Base-by-base conservation (phyloP, 1,139 yeast genomes). In the Pichia norvegensis region DNA sequence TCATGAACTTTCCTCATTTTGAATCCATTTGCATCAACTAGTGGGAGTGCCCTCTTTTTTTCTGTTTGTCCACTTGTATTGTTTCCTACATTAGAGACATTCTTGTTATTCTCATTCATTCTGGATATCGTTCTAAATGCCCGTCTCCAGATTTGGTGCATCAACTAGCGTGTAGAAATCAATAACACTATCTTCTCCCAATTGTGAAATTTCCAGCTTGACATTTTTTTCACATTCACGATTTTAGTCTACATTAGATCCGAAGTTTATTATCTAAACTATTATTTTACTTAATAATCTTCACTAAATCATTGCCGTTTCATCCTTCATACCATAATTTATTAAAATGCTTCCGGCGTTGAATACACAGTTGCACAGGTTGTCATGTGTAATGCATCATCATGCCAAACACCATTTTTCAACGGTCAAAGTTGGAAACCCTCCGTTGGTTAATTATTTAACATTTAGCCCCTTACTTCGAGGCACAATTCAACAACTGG, bases 401-500 rank as follows among this genome's bases (percentile, higher is more conserved):
- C 45, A 43, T 23, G 43, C 48, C 1, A 52, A 44, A 40, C 52
- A 48, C 16, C 43, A 47, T 4, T 52, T 58, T 29, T 56, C 64
- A 2, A 50, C 59, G 1, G 35, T 56, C 8, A 51, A 50, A 25
- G 63, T 57, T 7, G 62, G 60, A 22, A 61, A 61, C 43, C 36
- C 52, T 2, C 47, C 51, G 4, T 47, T 61, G 23, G 33, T 47
- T 29, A 60, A 58, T 42, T 55, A 54, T 35, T 50, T 52, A 5
- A 36, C 56, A 4, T 77, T 78, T 56, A 71, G 76, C 52, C 79
- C 82, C 0, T 65, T 74, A 29, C 58, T 79, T 37, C 63, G 70
- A 22, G 66, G 75, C 4, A 67, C 79, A 14, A 67, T 77, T 43
- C 74, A 70, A 46, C 85, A 80, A 58, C 61, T 83, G 37, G 85